These are phyloP conservation scores for Fusarium mundagurra DNA, from an alignment of 2,329 filamentous ascomycete species.

Conservation along the genomic window DNA sequence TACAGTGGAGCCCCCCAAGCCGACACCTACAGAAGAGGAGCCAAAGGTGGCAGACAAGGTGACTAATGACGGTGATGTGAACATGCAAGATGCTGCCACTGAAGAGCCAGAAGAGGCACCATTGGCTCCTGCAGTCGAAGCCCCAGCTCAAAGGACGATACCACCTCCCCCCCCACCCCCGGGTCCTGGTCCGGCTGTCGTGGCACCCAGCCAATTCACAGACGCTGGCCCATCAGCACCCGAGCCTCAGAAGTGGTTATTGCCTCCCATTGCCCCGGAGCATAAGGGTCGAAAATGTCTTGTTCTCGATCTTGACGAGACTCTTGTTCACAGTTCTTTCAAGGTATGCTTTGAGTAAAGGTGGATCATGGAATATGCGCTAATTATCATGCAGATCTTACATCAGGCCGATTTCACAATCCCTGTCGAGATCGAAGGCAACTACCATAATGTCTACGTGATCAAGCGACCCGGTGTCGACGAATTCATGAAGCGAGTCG, in stretches of 20 bases:
- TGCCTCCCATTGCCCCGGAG: conserved; percentile 83
- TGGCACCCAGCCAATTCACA: conserved; percentile 50
- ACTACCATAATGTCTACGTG: conserved; percentile 99
- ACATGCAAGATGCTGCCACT: conserved; percentile 72
- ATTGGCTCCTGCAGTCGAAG: conserved; percentile 51
- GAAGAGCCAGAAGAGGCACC: conserved; percentile 59
- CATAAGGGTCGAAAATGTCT: conserved; percentile 91
- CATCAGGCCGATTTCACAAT: conserved; percentile 99
- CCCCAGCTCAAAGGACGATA: conserved; percentile 46
- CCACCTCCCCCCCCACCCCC: conserved; percentile 62
- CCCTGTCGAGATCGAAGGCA: conserved; percentile 97
- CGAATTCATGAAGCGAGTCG: conserved; percentile 98
- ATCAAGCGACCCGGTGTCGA: conserved; percentile 99
- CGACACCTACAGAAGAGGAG: conserved; percentile 39
- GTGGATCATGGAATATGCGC: conserved; percentile 7
- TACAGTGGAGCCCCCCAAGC: conserved; percentile 56
- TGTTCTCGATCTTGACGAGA: conserved; percentile 95
- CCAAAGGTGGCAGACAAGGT: conserved; percentile 47
- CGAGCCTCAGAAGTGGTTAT: conserved; percentile 70
- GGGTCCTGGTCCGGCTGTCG: conserved; percentile 54
- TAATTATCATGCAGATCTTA: conserved; percentile 72
- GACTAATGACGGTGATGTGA: conserved; percentile 68
- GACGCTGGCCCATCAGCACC: conserved; percentile 57
- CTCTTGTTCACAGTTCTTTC: conserved; percentile 97
- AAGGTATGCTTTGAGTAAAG: conserved; percentile 69